Evolutionary conservation across 805 yeast species (phyloP), one percentile per base, ranked within the genome.

Genomic region (Sugiyamaella americana): DNA sequence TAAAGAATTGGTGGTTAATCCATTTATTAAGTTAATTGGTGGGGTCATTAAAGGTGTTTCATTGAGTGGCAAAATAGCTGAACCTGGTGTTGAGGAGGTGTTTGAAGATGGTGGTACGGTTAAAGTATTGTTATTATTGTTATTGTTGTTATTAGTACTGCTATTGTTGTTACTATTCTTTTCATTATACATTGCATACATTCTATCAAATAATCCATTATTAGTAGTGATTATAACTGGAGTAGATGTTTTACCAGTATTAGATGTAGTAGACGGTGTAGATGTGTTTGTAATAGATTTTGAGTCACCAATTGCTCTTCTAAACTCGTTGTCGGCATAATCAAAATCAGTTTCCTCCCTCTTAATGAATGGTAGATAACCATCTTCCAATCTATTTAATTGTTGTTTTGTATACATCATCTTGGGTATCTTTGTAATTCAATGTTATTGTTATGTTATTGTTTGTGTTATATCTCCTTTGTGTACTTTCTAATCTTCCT

Each of bases 31-130:
- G 32, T 26, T 26, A 8, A 26, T 13, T 18, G 47, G 47, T 3
- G 47, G 47, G 5, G 47, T 44, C 47, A 44, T 44, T 43, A 44
- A 36, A 23, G 47, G 47, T 2, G 47, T 44, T 13, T 37, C 47
- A 30, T 37, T 17, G n/a, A 35, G 20, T 26, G 32, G 32, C 8
- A 26, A 13, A 26, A 26, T 26, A 26, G 32, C 32, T 8, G 32
- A 26, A 8, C 32, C 32, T 8, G 32, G 32, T 8, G 32, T 8
- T 26, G 32, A 26, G 8, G 32, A 13, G 32, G 32, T 26, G 13
- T 26, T 26, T 26, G 32, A 26, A 26, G 13, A 26, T 26, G 32
- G 8, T 13, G 8, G 32, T 26, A 13, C 8, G 13, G 8, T 26
- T 26, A 8, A 8, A 26, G 13, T 8, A 8, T 8, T 26, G 32